Percentiles rank a stretch among this genome's conserved stretches.
Conservation (phyloP, 768 basidiomycete species). For the Leccinum boreale region DNA sequence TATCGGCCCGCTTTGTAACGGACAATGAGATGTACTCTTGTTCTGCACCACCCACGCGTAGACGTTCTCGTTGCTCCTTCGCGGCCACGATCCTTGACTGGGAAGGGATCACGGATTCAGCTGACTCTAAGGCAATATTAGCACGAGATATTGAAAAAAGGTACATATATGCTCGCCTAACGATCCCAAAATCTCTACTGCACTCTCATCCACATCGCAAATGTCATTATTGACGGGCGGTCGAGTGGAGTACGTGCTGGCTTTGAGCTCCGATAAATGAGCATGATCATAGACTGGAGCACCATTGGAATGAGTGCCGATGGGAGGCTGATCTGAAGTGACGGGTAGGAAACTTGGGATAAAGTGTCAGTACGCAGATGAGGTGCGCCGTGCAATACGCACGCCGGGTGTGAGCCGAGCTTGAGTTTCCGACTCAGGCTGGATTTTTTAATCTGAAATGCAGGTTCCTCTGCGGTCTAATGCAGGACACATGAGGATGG, state of each 20-base stretch:
- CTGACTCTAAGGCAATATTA: constrained; percentile 29
- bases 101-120: constrained; percentile 56
- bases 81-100: constrained; percentile 69
- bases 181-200: constrained; percentile 29
- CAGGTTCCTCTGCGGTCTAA: constrained; percentile 58
- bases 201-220: constrained; percentile 44
- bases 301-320: constrained; percentile 41
- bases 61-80: constrained; percentile 70
- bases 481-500: constrained; percentile 27
- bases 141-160: not conserved
- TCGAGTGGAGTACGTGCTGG: constrained; percentile 62
- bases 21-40: constrained; percentile 82
- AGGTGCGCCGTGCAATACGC: constrained; percentile 7
- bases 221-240: constrained; percentile 37
- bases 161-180: constrained; percentile 27
- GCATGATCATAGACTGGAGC: constrained; percentile 69
- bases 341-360: constrained; percentile 38
- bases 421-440: constrained; percentile 65
- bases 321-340: constrained; percentile 53
- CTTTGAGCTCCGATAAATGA: constrained; percentile 75
- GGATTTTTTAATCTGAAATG: constrained; percentile 81
- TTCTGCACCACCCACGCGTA: constrained; percentile 48
- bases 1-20: constrained; percentile 53
- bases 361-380: constrained; percentile 7
- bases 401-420: constrained; percentile 56